These are phyloP conservation scores for Talaromyces piceae DNA, from an alignment of 2,329 filamentous ascomycete genomes.

Conservation along the genomic window DNA sequence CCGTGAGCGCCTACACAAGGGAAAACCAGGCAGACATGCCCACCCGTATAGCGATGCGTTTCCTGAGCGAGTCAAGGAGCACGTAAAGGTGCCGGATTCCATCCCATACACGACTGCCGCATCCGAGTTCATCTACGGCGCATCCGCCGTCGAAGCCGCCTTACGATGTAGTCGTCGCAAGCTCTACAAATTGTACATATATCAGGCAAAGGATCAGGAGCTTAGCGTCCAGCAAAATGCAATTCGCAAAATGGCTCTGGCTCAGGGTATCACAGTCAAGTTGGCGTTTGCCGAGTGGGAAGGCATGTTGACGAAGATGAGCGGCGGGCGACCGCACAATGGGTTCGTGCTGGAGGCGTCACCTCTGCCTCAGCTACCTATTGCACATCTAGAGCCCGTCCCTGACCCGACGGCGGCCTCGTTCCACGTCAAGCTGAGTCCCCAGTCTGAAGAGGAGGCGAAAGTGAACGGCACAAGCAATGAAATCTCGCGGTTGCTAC, in stretches of 20 bases:
- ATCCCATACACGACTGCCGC: conserved; percentile 74
- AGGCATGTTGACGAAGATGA: conserved; percentile 74
- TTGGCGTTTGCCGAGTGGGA: conserved; percentile 56
- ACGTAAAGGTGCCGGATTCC: conserved; percentile 32
- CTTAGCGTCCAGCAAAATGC: conserved; percentile 32
- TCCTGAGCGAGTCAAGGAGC: conserved; percentile 26
- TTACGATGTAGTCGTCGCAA: conserved; percentile 62
- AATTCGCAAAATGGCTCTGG: conserved; percentile 33
- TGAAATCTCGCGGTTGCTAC: conserved; percentile 36
- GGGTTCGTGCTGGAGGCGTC: conserved; percentile 83
- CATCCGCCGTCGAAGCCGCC: conserved; percentile 71
- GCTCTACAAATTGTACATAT: conserved; percentile 78
- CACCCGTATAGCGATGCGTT: conserved; percentile 16
- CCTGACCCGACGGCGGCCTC: conserved; percentile 39
- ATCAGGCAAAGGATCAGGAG: conserved; percentile 50
- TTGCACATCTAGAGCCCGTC: conserved; percentile 51
- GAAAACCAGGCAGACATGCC: conserved; percentile 6
- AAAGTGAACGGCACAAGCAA: conserved; percentile 61
- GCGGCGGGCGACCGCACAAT: conserved; percentile 76
- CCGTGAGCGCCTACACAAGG: not conserved
- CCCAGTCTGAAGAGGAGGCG: conserved; percentile 68
- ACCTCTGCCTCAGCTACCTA: conserved; percentile 64
- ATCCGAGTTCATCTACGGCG: conserved; percentile 86
- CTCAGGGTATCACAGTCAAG: conserved; percentile 47
- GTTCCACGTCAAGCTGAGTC: conserved; percentile 54